phyloP scores from a whole-genome alignment of 2,329 filamentous ascomycete species.

The Botrytis byssoidea region DNA sequence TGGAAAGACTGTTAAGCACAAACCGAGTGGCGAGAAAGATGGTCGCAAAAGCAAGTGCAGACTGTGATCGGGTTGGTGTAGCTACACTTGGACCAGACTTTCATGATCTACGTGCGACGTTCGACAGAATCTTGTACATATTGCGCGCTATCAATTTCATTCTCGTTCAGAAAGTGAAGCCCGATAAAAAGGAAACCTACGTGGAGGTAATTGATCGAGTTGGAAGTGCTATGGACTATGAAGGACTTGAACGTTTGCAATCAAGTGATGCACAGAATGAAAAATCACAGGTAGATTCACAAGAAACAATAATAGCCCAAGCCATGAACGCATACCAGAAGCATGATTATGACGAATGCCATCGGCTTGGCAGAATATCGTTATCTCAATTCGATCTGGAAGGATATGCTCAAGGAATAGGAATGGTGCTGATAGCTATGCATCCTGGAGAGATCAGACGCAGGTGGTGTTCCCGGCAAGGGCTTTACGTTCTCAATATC shows the following conservation, averaged over 20 bases:
- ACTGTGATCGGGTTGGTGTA: background rate
- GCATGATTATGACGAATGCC: background rate
- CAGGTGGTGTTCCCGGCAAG: slow-evolving; percentile 4
- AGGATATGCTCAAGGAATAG: slow-evolving; percentile 8
- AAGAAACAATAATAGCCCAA: background rate
- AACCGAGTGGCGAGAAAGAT: background rate
- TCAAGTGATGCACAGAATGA: background rate
- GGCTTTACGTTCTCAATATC: background rate
- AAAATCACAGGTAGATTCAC: background rate
- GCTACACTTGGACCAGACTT: background rate
- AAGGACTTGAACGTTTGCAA: background rate
- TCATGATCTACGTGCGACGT: background rate
- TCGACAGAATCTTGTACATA: background rate
- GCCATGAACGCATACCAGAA: background rate
- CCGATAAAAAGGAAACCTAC: background rate
- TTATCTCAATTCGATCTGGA: background rate
- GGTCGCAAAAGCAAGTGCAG: background rate
- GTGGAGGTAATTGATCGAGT: background rate
- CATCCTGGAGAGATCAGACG: slow-evolving; percentile 3
- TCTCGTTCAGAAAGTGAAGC: background rate
- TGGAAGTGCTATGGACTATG: background rate
- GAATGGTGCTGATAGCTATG: background rate
- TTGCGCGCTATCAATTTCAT: background rate
- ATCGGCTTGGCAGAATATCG: background rate
- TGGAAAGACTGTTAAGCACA: background rate